A percentile compares a stretch with the other conserved stretches of the same genome.
Conservation (phyloP, 2,329 filamentous ascomycete genomes). For the Phialocephala sp. region DNA sequence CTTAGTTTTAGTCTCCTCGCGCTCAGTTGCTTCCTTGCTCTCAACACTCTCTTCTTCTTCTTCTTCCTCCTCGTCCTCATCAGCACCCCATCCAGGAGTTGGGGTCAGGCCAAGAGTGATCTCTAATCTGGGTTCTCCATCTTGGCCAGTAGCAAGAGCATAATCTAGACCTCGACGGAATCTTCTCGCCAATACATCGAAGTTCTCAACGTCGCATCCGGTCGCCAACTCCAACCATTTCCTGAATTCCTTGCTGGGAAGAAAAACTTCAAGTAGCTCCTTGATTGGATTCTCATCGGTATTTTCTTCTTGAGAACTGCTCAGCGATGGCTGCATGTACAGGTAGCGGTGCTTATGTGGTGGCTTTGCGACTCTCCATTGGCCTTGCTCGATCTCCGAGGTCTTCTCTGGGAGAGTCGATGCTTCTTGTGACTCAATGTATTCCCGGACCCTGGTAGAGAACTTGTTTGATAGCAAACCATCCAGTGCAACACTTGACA, state of each 20-base stretch:
- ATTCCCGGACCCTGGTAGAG: constrained; percentile 69
- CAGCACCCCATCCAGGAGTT: constrained; percentile 81
- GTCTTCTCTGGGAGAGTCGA: constrained; percentile 52
- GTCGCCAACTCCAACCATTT: constrained; percentile 90
- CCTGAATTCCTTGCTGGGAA: constrained; percentile 85
- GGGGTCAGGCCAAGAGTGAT: constrained; percentile 88
- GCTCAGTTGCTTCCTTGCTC: constrained; percentile 40
- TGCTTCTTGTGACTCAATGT: constrained; percentile 71
- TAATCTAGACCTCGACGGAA: constrained; percentile 91
- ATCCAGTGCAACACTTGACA: constrained; percentile 83
- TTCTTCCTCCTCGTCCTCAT: constrained; percentile 56
- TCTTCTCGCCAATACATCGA: constrained; percentile 80
- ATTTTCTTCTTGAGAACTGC: constrained; percentile 14
- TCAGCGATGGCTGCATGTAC: constrained; percentile 68
- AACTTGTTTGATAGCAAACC: constrained; percentile 82
- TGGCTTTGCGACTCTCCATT: constrained; percentile 80
- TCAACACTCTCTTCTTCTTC: constrained; percentile 43
- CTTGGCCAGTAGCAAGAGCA: constrained; percentile 87
- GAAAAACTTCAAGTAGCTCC: constrained; percentile 79
- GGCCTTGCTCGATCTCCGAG: constrained; percentile 60
- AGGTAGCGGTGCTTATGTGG: constrained; percentile 96
- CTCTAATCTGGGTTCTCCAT: constrained; percentile 79
- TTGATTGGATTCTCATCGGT: constrained; percentile 63
- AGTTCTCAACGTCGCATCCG: constrained; percentile 72
- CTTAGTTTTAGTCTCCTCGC: constrained; percentile 27